Evolutionary conservation across 129 eudicot species (phyloP).

Genomic region (Sambucus nigra): DNA sequence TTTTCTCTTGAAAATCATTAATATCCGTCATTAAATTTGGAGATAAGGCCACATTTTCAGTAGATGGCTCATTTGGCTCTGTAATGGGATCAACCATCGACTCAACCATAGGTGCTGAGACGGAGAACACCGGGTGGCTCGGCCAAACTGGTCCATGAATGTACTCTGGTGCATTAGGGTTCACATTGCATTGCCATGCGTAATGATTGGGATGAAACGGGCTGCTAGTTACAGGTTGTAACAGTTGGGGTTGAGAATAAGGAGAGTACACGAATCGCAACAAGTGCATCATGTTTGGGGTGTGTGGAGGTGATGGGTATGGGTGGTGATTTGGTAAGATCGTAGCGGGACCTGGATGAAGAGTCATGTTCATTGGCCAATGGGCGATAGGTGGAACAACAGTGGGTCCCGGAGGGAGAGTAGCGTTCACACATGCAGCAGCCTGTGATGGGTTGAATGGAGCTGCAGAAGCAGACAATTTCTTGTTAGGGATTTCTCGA

Average conservation of each 20-base stretch:
- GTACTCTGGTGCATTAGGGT: conserved; percentile 55
- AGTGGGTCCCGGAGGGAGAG: no score
- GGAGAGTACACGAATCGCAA: conserved; percentile 82
- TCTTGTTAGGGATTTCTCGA: conserved; percentile 48
- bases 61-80: conserved; percentile 35
- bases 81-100: conserved; percentile 36
- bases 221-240: conserved; percentile 54
- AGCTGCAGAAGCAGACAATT: conserved; percentile 86
- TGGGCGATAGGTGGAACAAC: conserved; percentile 41
- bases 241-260: conserved; percentile 65
- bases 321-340: conserved; percentile 68
- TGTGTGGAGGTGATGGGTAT: conserved; percentile 85
- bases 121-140: conserved; percentile 63
- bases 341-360: conserved; percentile 65
- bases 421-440: conserved; percentile 42
- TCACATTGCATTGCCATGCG: conserved; percentile 71
- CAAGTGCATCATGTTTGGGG: conserved; percentile 82
- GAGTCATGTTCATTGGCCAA: conserved; percentile 85
- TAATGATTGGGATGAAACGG: conserved; percentile 81
- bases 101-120: conserved; percentile 67
- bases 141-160: conserved; percentile 79
- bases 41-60: conserved; percentile 24
- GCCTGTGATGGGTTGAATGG: conserved; percentile 76
- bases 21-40: conserved; percentile 32
- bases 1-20: no score